Evolutionary conservation across 805 yeast species (phyloP), one percentile per base, ranked within the genome.

Genomic region (Tetrapisispora pingtungensis): DNA sequence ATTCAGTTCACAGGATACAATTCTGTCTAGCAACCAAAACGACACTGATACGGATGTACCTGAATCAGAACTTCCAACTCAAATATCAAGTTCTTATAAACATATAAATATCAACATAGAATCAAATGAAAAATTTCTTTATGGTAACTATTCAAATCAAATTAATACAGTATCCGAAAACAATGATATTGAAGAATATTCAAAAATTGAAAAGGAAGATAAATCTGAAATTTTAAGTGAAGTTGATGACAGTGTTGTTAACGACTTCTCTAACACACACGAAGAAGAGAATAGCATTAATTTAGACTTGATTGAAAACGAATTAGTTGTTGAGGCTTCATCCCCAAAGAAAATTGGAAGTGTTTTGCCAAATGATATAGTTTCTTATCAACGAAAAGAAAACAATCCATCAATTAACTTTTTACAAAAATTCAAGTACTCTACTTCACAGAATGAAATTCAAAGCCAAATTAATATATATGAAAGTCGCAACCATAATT

Each of bases 1-100:
- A 22, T 22, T 22, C 8, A 22, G 26, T 36, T 38, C 18, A 4
- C 17, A 13, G 5, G 19, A 26, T 10, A 14, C 33, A 19, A 38
- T n/a, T 13, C 10, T n/a, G 3, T 10, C 32, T 8, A 7, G 3
- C 18, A n/a, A 15, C 27, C 15, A 39, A 41, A 33, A 15, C 26
- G 18, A 31, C 18, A 40, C 51, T 24, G 56, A 54, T 15, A 58
- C 65, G 3, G 62, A 57, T 40, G 42, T 57, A 15, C 57, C 64
- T 3, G 59, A 56, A 26, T 59, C 64, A 12, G 46, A 50, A 35
- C 22, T 53, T 8, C 52, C 62, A 2, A 59, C 64, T 5, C 54
- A 58, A 27, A 40, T 57, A 5, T 50, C 62, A 10, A 58, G 59
- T 36, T 51, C 55, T 1, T 50, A 43, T 27, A n/a, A n/a, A n/a